Base-by-base conservation (phyloP, 2,329 filamentous ascomycete species). In the Diaporthe batatas region DNA sequence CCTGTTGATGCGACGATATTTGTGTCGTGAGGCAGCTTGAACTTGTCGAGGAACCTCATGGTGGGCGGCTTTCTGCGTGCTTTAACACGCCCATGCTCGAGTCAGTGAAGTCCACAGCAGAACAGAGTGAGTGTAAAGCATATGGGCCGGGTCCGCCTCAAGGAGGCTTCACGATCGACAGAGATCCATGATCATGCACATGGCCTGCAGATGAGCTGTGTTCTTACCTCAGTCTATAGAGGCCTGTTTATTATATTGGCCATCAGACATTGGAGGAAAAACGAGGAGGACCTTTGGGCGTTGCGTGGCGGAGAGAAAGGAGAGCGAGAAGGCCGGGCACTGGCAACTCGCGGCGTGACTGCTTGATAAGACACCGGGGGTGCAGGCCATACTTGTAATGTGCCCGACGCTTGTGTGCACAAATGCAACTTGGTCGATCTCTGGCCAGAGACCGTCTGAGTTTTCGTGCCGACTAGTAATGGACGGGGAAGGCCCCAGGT, bases 21-120 rank as follows among this genome's bases (percentile, higher is more conserved):
- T 29, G 73, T 62, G 58, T 68, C 67, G 18, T 73, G 59, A 32
- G 71, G 51, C 54, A 18, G 42, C 67, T 70, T 72, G 58, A 54
- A 44, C 39, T 53, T 72, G 29, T 54, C 25, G 32, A 74, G 53
- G 68, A 74, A 51, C 34, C 71, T 49, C 65, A 73, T 73, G 16
- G 23, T 70, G 44, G 44, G 21, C 32, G 32, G 18, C 23, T 21
- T 32, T 69, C 32, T 42, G 64, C 65, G 57, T 14, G 44, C 58
- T 73, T 23, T 6, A 29, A 51, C 14, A 21, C 7, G 44, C 16
- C 32, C 36, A 21, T 47, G n/a, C 36, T 25, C 7, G 58, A 44
- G 42, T 69, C 42, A 72, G 54, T 69, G 11, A n/a, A 29, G 7
- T 29, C 36, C 14, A 23, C 54, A 29, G 14, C 44, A 29, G 11